Conservation (phyloP, 768 basidiomycete species). For the Strobilomyces echinocephalus region DNA sequence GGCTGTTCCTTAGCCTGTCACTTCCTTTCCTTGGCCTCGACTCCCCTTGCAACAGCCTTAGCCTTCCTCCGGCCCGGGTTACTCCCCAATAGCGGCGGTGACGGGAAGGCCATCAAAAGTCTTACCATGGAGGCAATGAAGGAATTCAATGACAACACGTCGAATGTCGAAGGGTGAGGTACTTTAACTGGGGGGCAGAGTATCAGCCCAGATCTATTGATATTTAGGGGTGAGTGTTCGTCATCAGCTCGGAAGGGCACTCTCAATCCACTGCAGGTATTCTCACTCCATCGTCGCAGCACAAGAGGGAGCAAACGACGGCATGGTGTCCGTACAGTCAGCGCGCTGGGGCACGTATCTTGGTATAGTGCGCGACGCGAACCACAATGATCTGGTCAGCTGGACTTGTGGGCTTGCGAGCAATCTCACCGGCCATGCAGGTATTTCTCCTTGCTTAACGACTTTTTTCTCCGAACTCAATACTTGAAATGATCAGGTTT, state of each 20-base stretch:
- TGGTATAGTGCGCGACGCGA: slow-evolving; percentile 84
- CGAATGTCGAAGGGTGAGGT: slow-evolving; percentile 76
- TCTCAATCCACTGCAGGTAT: slow-evolving; percentile 33
- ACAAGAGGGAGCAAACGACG: slow-evolving; percentile 92
- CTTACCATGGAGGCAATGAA: slow-evolving; percentile 84
- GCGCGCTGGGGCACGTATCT: slow-evolving; percentile 96
- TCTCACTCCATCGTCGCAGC: slow-evolving; percentile 77
- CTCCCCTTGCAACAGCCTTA: slow-evolving; percentile 64
- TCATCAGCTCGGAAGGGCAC: neutral
- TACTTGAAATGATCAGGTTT: slow-evolving; percentile 14
- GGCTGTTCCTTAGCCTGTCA: slow-evolving; percentile 93
- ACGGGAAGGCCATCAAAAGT: slow-evolving; percentile 89
- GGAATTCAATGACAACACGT: slow-evolving; percentile 81
- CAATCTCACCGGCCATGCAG: slow-evolving; percentile 24
- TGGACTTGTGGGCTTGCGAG: slow-evolving; percentile 58
- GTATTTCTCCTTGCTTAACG: neutral
- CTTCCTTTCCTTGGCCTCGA: slow-evolving; percentile 66
- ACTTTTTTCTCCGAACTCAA: neutral
- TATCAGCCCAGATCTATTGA: slow-evolving; percentile 89
- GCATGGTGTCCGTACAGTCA: slow-evolving; percentile 83
- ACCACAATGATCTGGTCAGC: slow-evolving; percentile 88
- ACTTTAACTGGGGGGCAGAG: slow-evolving; percentile 93
- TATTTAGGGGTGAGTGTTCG: slow-evolving; percentile 60
- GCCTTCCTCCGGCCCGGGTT: slow-evolving; percentile 79
- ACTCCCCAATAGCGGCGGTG: slow-evolving; percentile 88